These are phyloP conservation scores for Russula abietina DNA, from an alignment of 768 basidiomycete species.

Conservation along the genomic window DNA sequence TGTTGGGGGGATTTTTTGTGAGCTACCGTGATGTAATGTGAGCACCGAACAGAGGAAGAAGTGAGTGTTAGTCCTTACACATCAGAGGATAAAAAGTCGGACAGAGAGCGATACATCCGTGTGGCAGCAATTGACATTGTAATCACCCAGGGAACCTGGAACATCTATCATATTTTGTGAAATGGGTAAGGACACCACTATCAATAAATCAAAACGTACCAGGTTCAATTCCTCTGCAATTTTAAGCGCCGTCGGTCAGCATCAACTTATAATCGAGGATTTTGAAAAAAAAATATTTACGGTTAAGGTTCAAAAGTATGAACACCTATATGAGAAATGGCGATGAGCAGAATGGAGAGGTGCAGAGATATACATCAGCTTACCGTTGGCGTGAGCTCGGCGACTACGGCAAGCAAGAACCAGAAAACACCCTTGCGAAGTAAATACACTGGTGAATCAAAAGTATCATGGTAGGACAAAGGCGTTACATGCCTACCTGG, in stretches of 20 bases:
- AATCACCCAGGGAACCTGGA: neutral
- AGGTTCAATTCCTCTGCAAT: neutral
- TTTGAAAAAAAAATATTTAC: neutral
- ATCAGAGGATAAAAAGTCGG: neutral
- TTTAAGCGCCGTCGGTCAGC: neutral
- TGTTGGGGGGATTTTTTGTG: neutral
- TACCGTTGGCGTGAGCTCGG: neutral
- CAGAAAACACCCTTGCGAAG: neutral
- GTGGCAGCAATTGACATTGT: neutral
- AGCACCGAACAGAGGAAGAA: neutral
- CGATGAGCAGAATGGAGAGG: neutral
- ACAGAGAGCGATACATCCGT: neutral
- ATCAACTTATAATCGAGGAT: neutral
- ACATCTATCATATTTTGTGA: neutral
- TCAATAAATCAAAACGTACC: neutral
- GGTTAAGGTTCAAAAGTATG: neutral
- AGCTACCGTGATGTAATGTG: neutral
- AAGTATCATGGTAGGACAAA: too few species aligned
- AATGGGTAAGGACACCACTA: neutral
- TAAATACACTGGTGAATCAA: neutral
- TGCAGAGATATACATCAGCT: neutral
- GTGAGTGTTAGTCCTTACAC: neutral
- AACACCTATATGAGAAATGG: neutral
- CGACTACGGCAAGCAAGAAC: neutral
- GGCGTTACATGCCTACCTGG: neutral